These are phyloP conservation scores for Sordariomycetes sp. DNA, from an alignment of 2,329 filamentous ascomycete species.

Conservation along the genomic window DNA sequence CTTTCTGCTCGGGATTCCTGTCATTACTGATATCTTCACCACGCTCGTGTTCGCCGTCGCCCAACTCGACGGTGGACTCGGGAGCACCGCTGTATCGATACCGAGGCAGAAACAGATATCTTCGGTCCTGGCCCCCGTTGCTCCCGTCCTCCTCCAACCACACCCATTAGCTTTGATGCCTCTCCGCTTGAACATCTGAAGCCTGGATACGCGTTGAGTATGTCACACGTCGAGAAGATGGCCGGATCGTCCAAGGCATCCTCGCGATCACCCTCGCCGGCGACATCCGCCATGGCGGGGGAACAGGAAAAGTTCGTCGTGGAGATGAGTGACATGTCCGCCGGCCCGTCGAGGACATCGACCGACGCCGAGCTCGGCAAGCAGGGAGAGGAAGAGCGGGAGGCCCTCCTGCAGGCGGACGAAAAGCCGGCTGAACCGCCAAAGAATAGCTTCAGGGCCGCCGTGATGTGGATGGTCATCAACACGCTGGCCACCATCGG, in stretches of 20 bases:
- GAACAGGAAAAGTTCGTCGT: conserved; percentile 8
- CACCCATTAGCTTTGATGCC: neutral
- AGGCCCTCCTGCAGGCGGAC: conserved; percentile 22
- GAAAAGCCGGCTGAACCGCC: conserved; percentile 19
- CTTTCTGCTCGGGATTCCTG: too few relatives aligned
- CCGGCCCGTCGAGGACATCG: neutral
- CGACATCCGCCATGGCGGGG: conserved; percentile 1
- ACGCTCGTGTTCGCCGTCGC: neutral
- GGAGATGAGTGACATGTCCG: conserved; percentile 15
- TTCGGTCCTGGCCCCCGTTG: too few relatives aligned
- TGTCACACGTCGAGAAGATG: neutral
- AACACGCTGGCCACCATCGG: conserved; percentile 51
- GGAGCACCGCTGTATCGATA: neutral
- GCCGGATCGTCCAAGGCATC: neutral
- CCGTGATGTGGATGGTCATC: conserved; percentile 41
- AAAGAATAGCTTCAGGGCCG: conserved; percentile 20
- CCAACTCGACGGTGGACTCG: neutral
- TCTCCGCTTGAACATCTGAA: neutral
- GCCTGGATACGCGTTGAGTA: neutral
- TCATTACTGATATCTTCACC: neutral
- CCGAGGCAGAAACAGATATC: neutral
- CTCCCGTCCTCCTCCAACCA: neutral
- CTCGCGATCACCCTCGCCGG: neutral
- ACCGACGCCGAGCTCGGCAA: conserved; percentile 6
- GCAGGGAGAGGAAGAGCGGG: conserved; percentile 25